phyloP scores from a whole-genome alignment of 1,284 basidiomycete genomes.

The Puccinia novopanici region DNA sequence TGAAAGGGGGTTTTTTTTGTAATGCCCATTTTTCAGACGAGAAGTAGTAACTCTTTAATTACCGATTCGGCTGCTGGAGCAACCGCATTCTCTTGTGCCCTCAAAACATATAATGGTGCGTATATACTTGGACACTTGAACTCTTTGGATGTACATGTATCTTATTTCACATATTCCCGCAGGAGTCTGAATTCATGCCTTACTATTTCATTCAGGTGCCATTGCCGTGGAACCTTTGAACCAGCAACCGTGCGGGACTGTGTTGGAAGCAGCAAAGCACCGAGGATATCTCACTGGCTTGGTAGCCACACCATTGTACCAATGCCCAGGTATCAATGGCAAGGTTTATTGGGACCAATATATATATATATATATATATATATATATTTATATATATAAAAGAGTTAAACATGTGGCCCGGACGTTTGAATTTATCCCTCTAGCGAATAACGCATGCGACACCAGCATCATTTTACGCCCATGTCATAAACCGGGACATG shows the following conservation, averaged over 20 bases:
- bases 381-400: too few relatives aligned
- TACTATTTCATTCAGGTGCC: slow-evolving; percentile 50
- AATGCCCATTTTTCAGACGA: slow-evolving; percentile 53
- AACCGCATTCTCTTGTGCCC: slow-evolving; percentile 59
- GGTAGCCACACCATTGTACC: slow-evolving; percentile 56
- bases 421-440: slow-evolving; percentile 14
- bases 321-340: too few relatives aligned
- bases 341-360: too few relatives aligned
- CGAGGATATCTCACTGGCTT: slow-evolving; percentile 59
- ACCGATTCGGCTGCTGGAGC: slow-evolving; percentile 60
- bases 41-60: slow-evolving; percentile 58
- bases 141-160: too few relatives aligned
- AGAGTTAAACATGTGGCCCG: background rate
- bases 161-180: background rate
- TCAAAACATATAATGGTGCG: slow-evolving; percentile 59
- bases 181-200: too few relatives aligned
- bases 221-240: slow-evolving; percentile 58
- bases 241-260: slow-evolving; percentile 58
- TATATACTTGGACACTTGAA: background rate
- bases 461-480: slow-evolving; percentile 59
- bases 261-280: slow-evolving; percentile 60
- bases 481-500: slow-evolving; percentile 55
- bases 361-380: too few relatives aligned
- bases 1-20: background rate
- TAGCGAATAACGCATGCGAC: slow-evolving; percentile 58